Base-by-base conservation (phyloP, 768 basidiomycete genomes). In the Antrodiella citrinella region DNA sequence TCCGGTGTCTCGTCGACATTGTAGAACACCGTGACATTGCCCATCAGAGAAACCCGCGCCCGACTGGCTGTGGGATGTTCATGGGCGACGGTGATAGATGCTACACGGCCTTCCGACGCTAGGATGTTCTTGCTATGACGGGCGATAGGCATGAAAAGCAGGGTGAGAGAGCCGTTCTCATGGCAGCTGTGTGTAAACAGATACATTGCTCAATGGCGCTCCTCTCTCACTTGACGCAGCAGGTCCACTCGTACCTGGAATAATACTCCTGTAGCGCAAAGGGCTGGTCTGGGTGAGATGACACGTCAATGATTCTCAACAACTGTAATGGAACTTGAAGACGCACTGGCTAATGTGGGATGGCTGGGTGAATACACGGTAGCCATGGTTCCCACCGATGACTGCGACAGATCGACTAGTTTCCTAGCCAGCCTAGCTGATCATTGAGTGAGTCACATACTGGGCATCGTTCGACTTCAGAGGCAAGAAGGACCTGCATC, bases 261-360 rank as follows among this genome's bases (percentile, higher is more conserved):
- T 77, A 78, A 56, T 78, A 80, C 60, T 78, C 77, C 58, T 76
- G 76, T 44, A 80, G 63, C 3, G 72, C 62, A 58, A 77, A 77
- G 0, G 77, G 73, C 53, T 72, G 65, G 9, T 67, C 76, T 75
- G 59, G 15, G 11, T 38, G 50, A 45, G 49, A 38, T 20, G 45
- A 22, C 19, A 22, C 21, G 43, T 47, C 42, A 40, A n/a, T n/a
- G n/a, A n/a, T 22, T 13, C 21, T 24, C 46, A 18, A 21, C 23
- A 25, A 42, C n/a, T 26, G 26, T 12, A 24, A 21, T 40, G 50
- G 22, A 10, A 24, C 15, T 21, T 10, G 24, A 40, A 22, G 45
- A 54, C 64, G 23, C 48, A 72, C 74, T 70, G 54, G 71, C 61
- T 7, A 73, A 63, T 1, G 57, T 55, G 12, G 69, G 59, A 59